Conservation (phyloP, 805 yeast species). For the Saccharomycopsis sp. region DNA sequence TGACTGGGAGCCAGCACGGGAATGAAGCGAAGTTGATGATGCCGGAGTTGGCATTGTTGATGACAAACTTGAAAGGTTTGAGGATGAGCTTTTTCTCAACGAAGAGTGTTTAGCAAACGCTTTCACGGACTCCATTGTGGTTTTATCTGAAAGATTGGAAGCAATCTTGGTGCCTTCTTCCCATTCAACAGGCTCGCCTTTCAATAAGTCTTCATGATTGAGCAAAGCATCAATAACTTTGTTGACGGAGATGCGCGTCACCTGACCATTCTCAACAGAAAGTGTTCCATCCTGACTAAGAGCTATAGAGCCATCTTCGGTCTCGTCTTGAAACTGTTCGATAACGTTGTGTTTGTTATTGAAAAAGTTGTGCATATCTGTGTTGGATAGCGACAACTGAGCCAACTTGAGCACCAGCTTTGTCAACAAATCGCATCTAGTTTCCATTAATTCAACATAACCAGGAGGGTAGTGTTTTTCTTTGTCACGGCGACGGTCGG, state of each 20-base stretch:
- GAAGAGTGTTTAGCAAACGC: constrained; percentile 31
- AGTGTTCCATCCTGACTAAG: background rate
- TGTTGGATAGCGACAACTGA: constrained; percentile 5
- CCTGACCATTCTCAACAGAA: background rate
- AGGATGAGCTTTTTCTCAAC: background rate
- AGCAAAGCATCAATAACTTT: constrained; percentile 37
- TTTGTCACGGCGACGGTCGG: constrained; percentile 42
- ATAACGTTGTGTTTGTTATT: background rate
- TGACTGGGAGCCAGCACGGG: too few species aligned
- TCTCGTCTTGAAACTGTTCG: background rate
- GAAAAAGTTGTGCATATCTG: constrained; percentile 12
- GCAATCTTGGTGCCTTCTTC: constrained; percentile 36
- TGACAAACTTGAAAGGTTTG: too few species aligned
- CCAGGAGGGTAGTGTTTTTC: constrained; percentile 52
- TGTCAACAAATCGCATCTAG: constrained; percentile 44
- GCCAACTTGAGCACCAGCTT: constrained; percentile 31
- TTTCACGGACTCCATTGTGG: constrained; percentile 24
- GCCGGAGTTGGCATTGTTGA: background rate
- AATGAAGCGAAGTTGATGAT: too few species aligned
- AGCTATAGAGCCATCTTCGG: background rate
- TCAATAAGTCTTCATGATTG: constrained; percentile 32
- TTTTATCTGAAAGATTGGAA: background rate
- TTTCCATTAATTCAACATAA: constrained; percentile 55
- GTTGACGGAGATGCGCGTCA: constrained; percentile 33
- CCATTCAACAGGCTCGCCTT: constrained; percentile 36